phyloP scores from a whole-genome alignment of 306 rosid genomes.

The Sophora flavescens region DNA sequence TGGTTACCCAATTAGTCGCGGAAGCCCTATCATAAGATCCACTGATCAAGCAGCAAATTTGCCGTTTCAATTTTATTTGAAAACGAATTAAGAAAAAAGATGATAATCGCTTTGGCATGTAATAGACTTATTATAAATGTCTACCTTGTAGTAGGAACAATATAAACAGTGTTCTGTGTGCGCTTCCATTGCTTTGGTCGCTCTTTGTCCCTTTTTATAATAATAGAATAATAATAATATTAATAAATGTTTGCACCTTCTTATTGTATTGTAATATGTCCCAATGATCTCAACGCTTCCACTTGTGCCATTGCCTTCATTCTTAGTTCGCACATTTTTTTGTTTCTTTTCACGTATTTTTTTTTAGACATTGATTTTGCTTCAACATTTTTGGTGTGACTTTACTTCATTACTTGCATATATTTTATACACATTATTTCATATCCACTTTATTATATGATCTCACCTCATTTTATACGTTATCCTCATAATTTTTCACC shows the following conservation, averaged over 20 bases:
- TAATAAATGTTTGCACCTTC: conserved; percentile 21
- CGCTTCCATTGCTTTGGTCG: conserved; percentile 30
- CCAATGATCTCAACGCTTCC: neutral
- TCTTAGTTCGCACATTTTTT: neutral
- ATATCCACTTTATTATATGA: too few species aligned
- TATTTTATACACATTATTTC: too few species aligned
- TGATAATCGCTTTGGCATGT: conserved; percentile 42
- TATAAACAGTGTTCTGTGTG: conserved; percentile 49
- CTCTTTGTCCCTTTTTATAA: neutral
- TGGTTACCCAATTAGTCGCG: conserved; percentile 74
- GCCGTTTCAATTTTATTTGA: conserved; percentile 46
- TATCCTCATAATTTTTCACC: too few species aligned
- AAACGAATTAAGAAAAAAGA: conserved; percentile 6
- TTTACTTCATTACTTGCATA: too few species aligned
- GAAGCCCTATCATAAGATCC: neutral
- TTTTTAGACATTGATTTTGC: neutral
- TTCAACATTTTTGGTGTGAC: too few species aligned
- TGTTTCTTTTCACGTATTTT: neutral
- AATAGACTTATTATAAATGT: conserved; percentile 41
- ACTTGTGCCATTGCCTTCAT: neutral
- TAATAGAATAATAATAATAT: conserved; percentile 28
- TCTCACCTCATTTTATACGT: too few species aligned
- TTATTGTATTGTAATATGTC: neutral
- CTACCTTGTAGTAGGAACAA: conserved; percentile 46
- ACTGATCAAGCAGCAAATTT: conserved; percentile 27